Evolutionary conservation across 495 filamentous ascomycete species (phyloP).

Genomic region (Aspergillus baeticus): DNA sequence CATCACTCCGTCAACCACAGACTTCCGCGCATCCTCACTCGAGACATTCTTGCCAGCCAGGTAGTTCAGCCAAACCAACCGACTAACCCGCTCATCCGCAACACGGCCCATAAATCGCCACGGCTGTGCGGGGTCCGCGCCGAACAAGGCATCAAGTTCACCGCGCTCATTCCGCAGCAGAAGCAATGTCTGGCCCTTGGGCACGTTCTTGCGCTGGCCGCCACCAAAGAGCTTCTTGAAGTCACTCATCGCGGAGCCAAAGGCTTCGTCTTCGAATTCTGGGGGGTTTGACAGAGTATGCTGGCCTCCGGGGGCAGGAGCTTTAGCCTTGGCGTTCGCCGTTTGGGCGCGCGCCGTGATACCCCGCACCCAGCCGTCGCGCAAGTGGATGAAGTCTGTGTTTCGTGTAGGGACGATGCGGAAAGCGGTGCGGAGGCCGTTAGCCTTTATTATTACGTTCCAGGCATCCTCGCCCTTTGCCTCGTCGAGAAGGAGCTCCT

Average conservation of each 20-base stretch:
- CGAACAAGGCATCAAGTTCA: constrained; percentile 64
- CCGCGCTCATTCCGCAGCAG: constrained; percentile 68
- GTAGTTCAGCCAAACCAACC: constrained; percentile 87
- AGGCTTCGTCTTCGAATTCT: constrained; percentile 65
- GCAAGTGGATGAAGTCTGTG: constrained; percentile 87
- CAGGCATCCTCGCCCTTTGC: constrained; percentile 67
- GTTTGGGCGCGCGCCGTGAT: constrained; percentile 68
- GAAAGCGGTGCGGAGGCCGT: constrained; percentile 66
- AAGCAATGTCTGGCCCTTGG: constrained; percentile 71
- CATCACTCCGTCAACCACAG: constrained; percentile 84
- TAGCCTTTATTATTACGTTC: constrained; percentile 63
- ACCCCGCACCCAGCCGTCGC: constrained; percentile 85
- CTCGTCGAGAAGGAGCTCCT: constrained; percentile 64
- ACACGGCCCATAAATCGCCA: constrained; percentile 63
- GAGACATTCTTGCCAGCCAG: constrained; percentile 83
- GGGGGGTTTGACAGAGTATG: constrained; percentile 31
- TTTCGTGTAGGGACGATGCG: constrained; percentile 81
- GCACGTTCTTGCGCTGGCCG: constrained; percentile 60
- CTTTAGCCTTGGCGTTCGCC: constrained; percentile 23
- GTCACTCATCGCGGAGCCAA: constrained; percentile 65
- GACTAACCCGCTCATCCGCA: constrained; percentile 73
- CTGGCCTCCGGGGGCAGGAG: constrained; percentile 27
- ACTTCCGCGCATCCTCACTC: constrained; percentile 76
- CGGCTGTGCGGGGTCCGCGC: constrained; percentile 44
- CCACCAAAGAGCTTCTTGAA: constrained; percentile 80